Conservation (phyloP, 2,329 filamentous ascomycete species). For the Penicillium sp. region DNA sequence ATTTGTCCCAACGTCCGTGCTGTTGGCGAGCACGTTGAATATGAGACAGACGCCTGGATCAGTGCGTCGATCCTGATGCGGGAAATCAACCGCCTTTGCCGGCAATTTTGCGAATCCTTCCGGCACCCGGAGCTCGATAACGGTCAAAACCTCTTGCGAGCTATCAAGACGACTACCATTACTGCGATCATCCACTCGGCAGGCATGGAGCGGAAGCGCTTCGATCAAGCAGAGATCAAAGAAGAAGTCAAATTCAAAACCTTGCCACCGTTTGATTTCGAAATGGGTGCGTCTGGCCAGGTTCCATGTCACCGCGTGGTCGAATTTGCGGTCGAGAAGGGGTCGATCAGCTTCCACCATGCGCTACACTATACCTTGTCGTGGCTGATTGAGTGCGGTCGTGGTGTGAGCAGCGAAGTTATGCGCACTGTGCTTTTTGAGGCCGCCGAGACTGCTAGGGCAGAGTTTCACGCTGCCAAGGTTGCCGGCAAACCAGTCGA, state of each 20-base stretch:
- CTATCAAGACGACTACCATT: slow-evolving; percentile 68
- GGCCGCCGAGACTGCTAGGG: slow-evolving; percentile 56
- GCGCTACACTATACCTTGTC: slow-evolving; percentile 94
- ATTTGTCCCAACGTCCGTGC: slow-evolving; percentile 94
- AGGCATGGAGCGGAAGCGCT: slow-evolving; percentile 83
- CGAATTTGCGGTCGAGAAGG: slow-evolving; percentile 83
- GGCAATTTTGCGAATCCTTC: slow-evolving; percentile 87
- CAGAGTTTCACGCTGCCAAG: slow-evolving; percentile 62
- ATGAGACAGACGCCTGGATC: slow-evolving; percentile 98
- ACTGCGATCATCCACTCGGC: slow-evolving; percentile 86
- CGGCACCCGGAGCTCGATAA: slow-evolving; percentile 67
- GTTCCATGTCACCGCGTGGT: slow-evolving; percentile 68
- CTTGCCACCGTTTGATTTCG: slow-evolving; percentile 78
- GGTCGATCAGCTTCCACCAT: slow-evolving; percentile 96
- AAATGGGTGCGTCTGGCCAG: slow-evolving; percentile 50
- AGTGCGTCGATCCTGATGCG: slow-evolving; percentile 90
- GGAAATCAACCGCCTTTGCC: slow-evolving; percentile 90
- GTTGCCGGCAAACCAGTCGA: slow-evolving; percentile 60
- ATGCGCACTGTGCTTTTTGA: slow-evolving; percentile 72
- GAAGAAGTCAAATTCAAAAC: slow-evolving; percentile 81
- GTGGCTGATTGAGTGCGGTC: slow-evolving; percentile 90
- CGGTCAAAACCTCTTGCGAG: slow-evolving; percentile 68
- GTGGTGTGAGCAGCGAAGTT: slow-evolving; percentile 68
- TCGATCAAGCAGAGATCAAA: slow-evolving; percentile 84
- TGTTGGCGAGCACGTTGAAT: slow-evolving; percentile 94